A percentile compares a stretch with the other conserved stretches of the same genome.
phyloP scores from a whole-genome alignment of 345 rosid species.

The Melaleuca quinquenervia region DNA sequence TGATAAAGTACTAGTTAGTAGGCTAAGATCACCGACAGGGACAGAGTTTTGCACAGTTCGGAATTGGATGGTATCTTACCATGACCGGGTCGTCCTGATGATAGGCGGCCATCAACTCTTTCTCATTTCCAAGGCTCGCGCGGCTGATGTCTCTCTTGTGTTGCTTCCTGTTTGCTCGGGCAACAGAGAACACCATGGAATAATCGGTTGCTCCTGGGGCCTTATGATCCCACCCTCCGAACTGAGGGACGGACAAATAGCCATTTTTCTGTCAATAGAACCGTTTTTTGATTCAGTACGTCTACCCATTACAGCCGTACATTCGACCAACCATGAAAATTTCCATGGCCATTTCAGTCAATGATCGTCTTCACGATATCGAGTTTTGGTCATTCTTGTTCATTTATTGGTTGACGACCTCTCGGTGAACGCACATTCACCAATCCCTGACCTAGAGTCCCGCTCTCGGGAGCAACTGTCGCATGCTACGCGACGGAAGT shows the following conservation, averaged over 20 bases:
- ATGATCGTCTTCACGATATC: background rate
- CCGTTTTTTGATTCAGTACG: background rate
- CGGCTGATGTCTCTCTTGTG: slow-evolving; percentile 26
- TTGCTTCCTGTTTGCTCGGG: slow-evolving; percentile 66
- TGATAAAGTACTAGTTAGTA: background rate
- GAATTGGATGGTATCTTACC: slow-evolving; percentile 16
- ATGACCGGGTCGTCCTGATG: slow-evolving; percentile 35
- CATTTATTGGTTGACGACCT: background rate
- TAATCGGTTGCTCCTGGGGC: slow-evolving; percentile 36
- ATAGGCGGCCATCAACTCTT: slow-evolving; percentile 19
- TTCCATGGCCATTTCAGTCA: background rate
- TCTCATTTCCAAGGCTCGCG: slow-evolving; percentile 41
- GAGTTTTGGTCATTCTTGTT: background rate
- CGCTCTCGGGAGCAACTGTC: background rate
- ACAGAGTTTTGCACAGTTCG: background rate
- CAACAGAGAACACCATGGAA: slow-evolving; percentile 50
- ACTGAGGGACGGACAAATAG: slow-evolving; percentile 56
- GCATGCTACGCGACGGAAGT: background rate
- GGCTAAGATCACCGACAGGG: background rate
- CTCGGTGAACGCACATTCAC: background rate
- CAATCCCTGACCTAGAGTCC: background rate
- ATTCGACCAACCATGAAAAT: background rate
- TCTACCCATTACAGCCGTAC: background rate
- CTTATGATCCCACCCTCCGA: slow-evolving; percentile 72
- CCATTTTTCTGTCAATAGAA: slow-evolving; percentile 18